Evolutionary conservation across 139 green algal species (phyloP), one percentile per base, ranked within the genome.

Genomic region (Gonium pectorale): DNA sequence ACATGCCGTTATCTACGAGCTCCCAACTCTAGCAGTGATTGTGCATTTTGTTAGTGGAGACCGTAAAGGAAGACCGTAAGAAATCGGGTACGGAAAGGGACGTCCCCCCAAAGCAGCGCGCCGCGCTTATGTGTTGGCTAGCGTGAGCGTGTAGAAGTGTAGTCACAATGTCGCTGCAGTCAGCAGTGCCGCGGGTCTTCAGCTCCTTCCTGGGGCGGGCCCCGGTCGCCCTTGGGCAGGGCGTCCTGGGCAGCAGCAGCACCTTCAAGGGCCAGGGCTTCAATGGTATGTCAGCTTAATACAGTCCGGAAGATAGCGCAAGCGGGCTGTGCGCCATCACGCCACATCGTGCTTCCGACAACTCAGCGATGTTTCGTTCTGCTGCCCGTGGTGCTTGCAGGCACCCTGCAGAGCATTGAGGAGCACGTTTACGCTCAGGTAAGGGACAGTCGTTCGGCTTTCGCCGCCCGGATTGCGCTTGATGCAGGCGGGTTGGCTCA

Each of bases 81-180:
- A n/a, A n/a, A n/a, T n/a, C n/a, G n/a, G n/a, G n/a, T n/a, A n/a
- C n/a, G n/a, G n/a, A n/a, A n/a, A n/a, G n/a, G n/a, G n/a, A n/a
- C n/a, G n/a, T n/a, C n/a, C n/a, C n/a, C n/a, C n/a, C n/a, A n/a
- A n/a, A n/a, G n/a, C n/a, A n/a, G n/a, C n/a, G n/a, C n/a, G n/a
- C n/a, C n/a, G n/a, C n/a, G n/a, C n/a, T n/a, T n/a, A n/a, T n/a
- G n/a, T n/a, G n/a, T n/a, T n/a, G n/a, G n/a, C n/a, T 52, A 7
- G 40, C 43, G 13, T 27, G 68, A 77, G 43, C 26, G 68, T 62
- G 31, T 38, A 77, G 68, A n/a, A n/a, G n/a, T 59, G 29, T 46
- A 67, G 52, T 80, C 62, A 82, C 75, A 62, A 82, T 82, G 75
- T 72, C 75, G 59, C 75, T 82, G 59, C 75, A 82, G 38, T 13